phyloP scores from a whole-genome alignment of 805 yeast genomes.

The Saccharomyces paradoxus region DNA sequence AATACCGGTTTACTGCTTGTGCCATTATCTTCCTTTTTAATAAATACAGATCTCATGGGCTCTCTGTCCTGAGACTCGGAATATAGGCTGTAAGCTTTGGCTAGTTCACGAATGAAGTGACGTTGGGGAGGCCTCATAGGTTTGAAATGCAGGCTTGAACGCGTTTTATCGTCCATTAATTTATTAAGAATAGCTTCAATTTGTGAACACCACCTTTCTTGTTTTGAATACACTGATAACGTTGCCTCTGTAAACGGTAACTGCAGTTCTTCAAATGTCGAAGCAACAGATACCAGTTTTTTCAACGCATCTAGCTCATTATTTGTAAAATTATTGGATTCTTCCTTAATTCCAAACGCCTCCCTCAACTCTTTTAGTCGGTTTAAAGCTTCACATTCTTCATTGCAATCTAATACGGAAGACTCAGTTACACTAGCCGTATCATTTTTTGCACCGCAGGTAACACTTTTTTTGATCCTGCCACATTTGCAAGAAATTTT shows the following conservation, averaged over 20 bases:
- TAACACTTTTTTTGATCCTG: constrained; percentile 36
- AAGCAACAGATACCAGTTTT: constrained; percentile 19
- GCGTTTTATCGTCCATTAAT: constrained; percentile 38
- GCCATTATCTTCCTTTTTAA: constrained; percentile 33
- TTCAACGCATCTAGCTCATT: constrained; percentile 12
- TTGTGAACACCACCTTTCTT: constrained; percentile 58
- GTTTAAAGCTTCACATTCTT: constrained; percentile 52
- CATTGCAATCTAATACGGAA: constrained; percentile 52
- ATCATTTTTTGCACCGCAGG: constrained; percentile 49
- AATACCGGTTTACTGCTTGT: constrained; percentile 19
- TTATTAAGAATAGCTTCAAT: constrained; percentile 47
- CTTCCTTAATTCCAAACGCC: constrained; percentile 42
- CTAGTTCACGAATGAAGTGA: constrained; percentile 59
- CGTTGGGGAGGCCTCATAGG: constrained; percentile 69
- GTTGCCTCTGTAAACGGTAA: constrained; percentile 41
- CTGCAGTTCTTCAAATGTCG: constrained; percentile 20
- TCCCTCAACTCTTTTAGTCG: constrained; percentile 55
- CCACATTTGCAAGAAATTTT: constrained; percentile 59
- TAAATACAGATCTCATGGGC: constrained; percentile 65
- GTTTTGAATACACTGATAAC: constrained; percentile 42
- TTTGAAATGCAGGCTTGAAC: constrained; percentile 49
- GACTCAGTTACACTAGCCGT: constrained; percentile 30
- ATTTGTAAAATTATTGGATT: constrained; percentile 2
- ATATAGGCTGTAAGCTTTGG: constrained; percentile 49
- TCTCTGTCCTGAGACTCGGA: constrained; percentile 76